Percentiles rank a stretch among this genome's conserved stretches.
These are phyloP conservation scores for Salix exigua DNA, from an alignment of 345 rosid species.

Conservation along the genomic window DNA sequence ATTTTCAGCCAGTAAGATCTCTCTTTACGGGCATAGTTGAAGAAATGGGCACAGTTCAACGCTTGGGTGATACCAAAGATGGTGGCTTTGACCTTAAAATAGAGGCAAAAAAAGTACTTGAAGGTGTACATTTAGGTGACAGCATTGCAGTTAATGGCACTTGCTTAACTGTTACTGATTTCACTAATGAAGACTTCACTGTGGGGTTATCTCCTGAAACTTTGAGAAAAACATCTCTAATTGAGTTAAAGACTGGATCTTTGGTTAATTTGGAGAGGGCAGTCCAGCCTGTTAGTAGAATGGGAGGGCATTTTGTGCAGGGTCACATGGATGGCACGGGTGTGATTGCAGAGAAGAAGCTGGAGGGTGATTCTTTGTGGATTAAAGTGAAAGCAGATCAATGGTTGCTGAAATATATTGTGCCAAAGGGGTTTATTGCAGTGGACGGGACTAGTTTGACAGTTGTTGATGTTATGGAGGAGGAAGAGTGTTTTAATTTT, in stretches of 20 bases:
- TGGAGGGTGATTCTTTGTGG: conserved; percentile 81
- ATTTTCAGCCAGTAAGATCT: conserved; percentile 24
- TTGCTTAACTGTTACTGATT: conserved; percentile 75
- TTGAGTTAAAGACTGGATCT: conserved; percentile 64
- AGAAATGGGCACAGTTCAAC: conserved; percentile 67
- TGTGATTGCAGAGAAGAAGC: conserved; percentile 54
- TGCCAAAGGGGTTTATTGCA: conserved; percentile 82
- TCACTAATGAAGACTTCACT: conserved; percentile 48
- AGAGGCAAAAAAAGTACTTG: conserved; percentile 53
- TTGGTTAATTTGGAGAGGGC: conserved; percentile 86
- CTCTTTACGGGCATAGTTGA: conserved; percentile 90
- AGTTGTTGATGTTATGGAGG: conserved; percentile 76
- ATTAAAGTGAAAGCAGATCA: conserved; percentile 61
- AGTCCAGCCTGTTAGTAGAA: conserved; percentile 59
- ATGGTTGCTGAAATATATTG: conserved; percentile 55
- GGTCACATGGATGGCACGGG: conserved; percentile 96
- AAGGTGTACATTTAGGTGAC: conserved; percentile 70
- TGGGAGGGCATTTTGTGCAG: conserved; percentile 95
- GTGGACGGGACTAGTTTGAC: conserved; percentile 94
- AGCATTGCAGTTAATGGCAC: conserved; percentile 86
- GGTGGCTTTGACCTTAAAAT: conserved; percentile 71
- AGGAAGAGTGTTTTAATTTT: conserved; percentile 70
- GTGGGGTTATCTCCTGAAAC: conserved; percentile 82
- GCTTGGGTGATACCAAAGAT: conserved; percentile 43
- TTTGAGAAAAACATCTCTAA: conserved; percentile 63